phyloP scores from a whole-genome alignment of 2,329 filamentous ascomycete species.

The Verticillium isaacii region DNA sequence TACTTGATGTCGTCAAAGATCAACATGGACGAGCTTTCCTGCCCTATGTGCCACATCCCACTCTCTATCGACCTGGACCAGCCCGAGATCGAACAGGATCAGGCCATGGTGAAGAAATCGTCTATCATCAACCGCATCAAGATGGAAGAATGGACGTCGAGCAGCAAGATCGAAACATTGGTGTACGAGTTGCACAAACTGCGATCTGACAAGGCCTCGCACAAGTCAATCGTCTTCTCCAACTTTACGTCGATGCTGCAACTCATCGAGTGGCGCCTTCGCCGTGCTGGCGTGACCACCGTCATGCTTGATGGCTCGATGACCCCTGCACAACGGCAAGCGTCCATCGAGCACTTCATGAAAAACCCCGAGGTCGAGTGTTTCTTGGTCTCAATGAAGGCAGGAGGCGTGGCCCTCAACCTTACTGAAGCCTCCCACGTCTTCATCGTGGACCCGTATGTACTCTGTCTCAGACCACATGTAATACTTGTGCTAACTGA shows the following conservation, averaged over 20 bases:
- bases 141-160: constrained; percentile 98
- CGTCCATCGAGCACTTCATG: constrained; percentile 96
- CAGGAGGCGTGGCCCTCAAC: constrained; percentile 92
- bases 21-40: constrained; percentile 60
- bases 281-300: constrained; percentile 93
- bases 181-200: constrained; percentile 92
- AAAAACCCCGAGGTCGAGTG: constrained; percentile 90
- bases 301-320: constrained; percentile 98
- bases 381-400: constrained; percentile 93
- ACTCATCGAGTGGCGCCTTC: constrained; percentile 92
- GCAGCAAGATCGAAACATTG: constrained; percentile 95
- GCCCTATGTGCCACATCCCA: constrained; percentile 86
- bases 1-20: constrained; percentile 65
- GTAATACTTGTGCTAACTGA: not conserved
- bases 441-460: constrained; percentile 93
- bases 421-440: constrained; percentile 91
- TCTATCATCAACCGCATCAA: constrained; percentile 98
- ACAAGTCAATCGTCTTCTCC: constrained; percentile 96
- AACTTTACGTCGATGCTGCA: constrained; percentile 98
- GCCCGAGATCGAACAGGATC: constrained; percentile 90
- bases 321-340: constrained; percentile 89
- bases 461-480: constrained; percentile 19
- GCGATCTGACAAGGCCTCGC: constrained; percentile 84
- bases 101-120: constrained; percentile 81
- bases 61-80: constrained; percentile 91